Percentiles rank a stretch among this genome's conserved stretches.
Evolutionary conservation across 768 basidiomycete genomes (phyloP).

Genomic region (Xerocomellus amylosporus): DNA sequence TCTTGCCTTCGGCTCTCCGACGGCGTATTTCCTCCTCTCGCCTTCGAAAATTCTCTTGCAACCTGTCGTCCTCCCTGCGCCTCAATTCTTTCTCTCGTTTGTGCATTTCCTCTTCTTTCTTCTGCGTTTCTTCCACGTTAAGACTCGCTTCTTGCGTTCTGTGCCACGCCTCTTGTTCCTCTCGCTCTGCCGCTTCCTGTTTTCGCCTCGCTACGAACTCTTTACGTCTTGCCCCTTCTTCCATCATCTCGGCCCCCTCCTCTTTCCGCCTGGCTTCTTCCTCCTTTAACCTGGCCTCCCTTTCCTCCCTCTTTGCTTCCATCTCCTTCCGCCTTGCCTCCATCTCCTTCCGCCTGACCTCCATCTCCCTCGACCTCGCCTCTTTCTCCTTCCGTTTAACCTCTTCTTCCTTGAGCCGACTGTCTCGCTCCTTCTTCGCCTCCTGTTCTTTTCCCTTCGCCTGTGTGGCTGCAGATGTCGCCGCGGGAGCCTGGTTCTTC

Average conservation of each 20-base stretch:
- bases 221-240: constrained; percentile 27
- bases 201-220: constrained; percentile 33
- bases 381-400: constrained; percentile 31
- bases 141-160: constrained; percentile 26
- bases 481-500: constrained; percentile 18
- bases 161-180: constrained; percentile 30
- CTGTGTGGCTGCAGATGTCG: background rate
- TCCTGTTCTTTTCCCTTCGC: constrained; percentile 29
- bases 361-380: constrained; percentile 16
- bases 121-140: constrained; percentile 22
- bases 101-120: constrained; percentile 26
- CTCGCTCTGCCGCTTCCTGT: constrained; percentile 27
- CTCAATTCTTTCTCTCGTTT: constrained; percentile 28
- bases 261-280: constrained; percentile 28
- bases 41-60: constrained; percentile 29
- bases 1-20: constrained; percentile 32
- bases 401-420: constrained; percentile 23
- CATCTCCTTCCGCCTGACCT: constrained; percentile 20
- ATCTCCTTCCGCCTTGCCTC: constrained; percentile 23
- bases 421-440: constrained; percentile 21
- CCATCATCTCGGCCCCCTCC: constrained; percentile 26
- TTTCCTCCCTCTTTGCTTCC: constrained; percentile 29
- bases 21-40: constrained; percentile 33
- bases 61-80: constrained; percentile 27
- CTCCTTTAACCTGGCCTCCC: constrained; percentile 27